Base-by-base conservation (phyloP, 352 stramenopile species). In the Peronospora destructor region DNA sequence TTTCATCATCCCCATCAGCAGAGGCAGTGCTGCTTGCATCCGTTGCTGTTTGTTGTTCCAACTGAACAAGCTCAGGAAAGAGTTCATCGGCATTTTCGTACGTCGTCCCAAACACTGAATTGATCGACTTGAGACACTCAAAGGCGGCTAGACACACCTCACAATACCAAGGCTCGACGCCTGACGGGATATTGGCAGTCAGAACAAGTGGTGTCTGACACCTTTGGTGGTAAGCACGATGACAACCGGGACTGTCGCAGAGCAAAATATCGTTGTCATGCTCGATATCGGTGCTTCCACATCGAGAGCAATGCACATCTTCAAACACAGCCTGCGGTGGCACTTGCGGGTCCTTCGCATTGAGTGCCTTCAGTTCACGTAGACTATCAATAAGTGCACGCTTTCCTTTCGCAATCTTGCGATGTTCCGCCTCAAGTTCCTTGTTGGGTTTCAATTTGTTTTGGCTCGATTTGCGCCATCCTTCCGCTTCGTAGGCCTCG, bases 391-490 rank as follows among this genome's bases (percentile, higher is more conserved):
- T 55, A 11, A 91, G 52, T 7, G 65, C 56, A 4, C 56, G 78
- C 43, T 94, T 77, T 45, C 70, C 64, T 41, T 66, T 55, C 17
- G 41, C 26, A 29, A 94, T 76, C 53, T 91, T 87, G 17, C 52
- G 45, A 25, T 61, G 66, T 16, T 77, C 70, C 0, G 16, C 48
- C 14, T 71, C 67, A 25, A 94, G 63, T 48, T 91, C 81, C 41
- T 84, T 68, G 45, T 64, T 87, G 2, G 83, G 83, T 40, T 91
- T 91, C 29, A 94, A 66, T 52, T 91, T 91, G 53, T 94, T 80
- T 19, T 51, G 62, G 30, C 73, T 91, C 29, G 75, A 69, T 17
- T 75, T 76, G 17, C 76, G 74, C 83, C 83, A 94, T n/a, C 83
- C 83, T 30, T 91, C 74, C 0, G 61, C 62, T 61, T 89, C 83